These are phyloP conservation scores for Ceratocystis destructans DNA, from an alignment of 2,329 filamentous ascomycete genomes.

Conservation along the genomic window DNA sequence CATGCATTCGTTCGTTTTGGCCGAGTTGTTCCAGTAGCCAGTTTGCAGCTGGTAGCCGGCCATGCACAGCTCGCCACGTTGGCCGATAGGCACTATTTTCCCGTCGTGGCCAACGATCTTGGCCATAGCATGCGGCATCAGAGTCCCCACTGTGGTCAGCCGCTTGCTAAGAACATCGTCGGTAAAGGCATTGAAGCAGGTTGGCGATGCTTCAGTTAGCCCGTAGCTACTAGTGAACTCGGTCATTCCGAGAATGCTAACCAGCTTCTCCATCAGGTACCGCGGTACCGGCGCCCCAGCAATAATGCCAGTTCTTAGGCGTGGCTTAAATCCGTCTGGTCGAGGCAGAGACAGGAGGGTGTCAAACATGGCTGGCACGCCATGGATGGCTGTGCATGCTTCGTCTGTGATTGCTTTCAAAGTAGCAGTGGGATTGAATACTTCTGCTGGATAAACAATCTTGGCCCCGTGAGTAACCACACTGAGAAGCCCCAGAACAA, in stretches of 20 bases:
- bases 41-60: conserved; percentile 62
- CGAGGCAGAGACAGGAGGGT: conserved; percentile 40
- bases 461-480: conserved; percentile 60
- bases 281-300: conserved; percentile 64
- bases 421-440: conserved; percentile 55
- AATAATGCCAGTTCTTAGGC: conserved; percentile 61
- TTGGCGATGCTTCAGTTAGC: conserved; percentile 65
- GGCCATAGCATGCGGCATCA: conserved; percentile 61
- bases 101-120: conserved; percentile 63
- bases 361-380: conserved; percentile 76
- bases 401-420: conserved; percentile 53
- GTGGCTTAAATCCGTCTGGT: conserved; percentile 31
- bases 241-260: conserved; percentile 58
- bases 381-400: conserved; percentile 60
- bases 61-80: conserved; percentile 61
- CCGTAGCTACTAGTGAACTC: conserved; percentile 60
- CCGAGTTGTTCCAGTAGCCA: conserved; percentile 54
- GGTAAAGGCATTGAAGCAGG: conserved; percentile 67
- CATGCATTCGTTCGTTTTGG: conserved; percentile 55
- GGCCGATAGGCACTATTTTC: conserved; percentile 51
- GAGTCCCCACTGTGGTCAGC: conserved; percentile 58
- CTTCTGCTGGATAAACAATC: conserved; percentile 62
- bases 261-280: conserved; percentile 59
- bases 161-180: conserved; percentile 54
- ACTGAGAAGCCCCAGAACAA: conserved; percentile 62